Conservation (phyloP, 108 stramenopile species). For the Fragilariopsis cylindrus region DNA sequence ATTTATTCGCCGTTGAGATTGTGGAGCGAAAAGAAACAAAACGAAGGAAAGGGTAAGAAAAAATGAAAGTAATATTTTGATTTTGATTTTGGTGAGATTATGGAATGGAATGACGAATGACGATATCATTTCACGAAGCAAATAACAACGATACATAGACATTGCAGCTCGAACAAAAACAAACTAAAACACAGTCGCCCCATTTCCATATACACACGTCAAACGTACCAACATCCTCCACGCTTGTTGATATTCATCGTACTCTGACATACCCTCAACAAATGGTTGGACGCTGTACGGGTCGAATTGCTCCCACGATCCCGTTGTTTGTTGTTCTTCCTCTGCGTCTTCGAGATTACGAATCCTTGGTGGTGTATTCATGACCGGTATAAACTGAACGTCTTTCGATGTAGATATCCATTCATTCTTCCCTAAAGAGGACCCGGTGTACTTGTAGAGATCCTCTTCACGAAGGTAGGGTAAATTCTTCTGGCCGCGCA, state of each 20-base stretch:
- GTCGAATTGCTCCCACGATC: slow-evolving; percentile 13
- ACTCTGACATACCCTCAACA: slow-evolving; percentile 39
- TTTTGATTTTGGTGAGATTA: no score
- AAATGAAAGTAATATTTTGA: no score
- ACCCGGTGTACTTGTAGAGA: background rate
- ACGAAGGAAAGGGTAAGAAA: no score
- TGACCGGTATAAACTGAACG: slow-evolving; percentile 20
- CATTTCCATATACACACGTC: slow-evolving; percentile 12
- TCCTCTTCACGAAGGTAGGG: slow-evolving; percentile 25
- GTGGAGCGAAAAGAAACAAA: no score
- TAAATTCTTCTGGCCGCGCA: background rate
- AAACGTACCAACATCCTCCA: slow-evolving; percentile 42
- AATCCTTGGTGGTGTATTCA: slow-evolving; percentile 17
- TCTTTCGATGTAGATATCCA: slow-evolving; percentile 25
- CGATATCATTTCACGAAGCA: no score
- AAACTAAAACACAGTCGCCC: background rate
- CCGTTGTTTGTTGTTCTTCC: slow-evolving; percentile 15
- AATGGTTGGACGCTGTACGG: slow-evolving; percentile 41
- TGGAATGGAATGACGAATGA: no score
- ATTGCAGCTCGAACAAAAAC: no score
- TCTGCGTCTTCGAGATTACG: slow-evolving; percentile 22
- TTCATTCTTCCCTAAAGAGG: slow-evolving; percentile 7
- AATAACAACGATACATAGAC: no score
- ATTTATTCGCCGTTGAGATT: no score
- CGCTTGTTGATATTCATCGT: slow-evolving; percentile 59